Base-by-base conservation (phyloP, 1,139 yeast genomes). In the Blastobotrys petasosporus region DNA sequence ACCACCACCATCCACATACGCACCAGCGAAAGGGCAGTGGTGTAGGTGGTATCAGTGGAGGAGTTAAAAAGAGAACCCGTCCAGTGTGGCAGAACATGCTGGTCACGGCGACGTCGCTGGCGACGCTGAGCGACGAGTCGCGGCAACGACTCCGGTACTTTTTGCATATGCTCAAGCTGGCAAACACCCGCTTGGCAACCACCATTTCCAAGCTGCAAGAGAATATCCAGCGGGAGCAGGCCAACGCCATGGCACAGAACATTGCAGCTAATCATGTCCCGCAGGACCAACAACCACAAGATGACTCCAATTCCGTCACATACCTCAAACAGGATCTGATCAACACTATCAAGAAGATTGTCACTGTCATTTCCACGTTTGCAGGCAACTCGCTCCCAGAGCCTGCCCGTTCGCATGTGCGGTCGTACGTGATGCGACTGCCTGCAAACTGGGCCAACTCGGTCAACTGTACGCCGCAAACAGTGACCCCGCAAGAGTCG, bases 261-360 rank as follows among this genome's bases (percentile, higher is more conserved):
- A 55, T 55, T 34, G 60, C 61, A 17, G 54, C 61, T 9, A 55
- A 54, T 35, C 56, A 54, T 34, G 57, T 55, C 29, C 58, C 60
- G 6, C 41, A 16, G 15, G 17, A 11, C 3, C 13, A 15, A 7
- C 12, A 32, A 31, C 37, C 32, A 11, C 23, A 41, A 15, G 34
- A 41, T 9, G 35, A 33, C 11, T 16, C 15, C 6, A 25, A 58
- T 45, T 64, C 69, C n/a, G 62, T 66, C 7, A 67, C 66, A 32
- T 68, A 68, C 31, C 66, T 92, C 39, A 85, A 85, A 56, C 77
- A 80, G 51, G 98, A 92, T 58, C 86, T 92, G 35, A 82, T 90
- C 7, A 76, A 85, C 3, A 92, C 97, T 0, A 90, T 92, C 23
- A 85, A 87, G 63, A 90, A 88, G 62, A 87, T 90, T 44, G 88